Percentiles rank a stretch among this genome's conserved stretches.
Conservation (phyloP, 139 green algal genomes). For the Closterium sp. region DNA sequence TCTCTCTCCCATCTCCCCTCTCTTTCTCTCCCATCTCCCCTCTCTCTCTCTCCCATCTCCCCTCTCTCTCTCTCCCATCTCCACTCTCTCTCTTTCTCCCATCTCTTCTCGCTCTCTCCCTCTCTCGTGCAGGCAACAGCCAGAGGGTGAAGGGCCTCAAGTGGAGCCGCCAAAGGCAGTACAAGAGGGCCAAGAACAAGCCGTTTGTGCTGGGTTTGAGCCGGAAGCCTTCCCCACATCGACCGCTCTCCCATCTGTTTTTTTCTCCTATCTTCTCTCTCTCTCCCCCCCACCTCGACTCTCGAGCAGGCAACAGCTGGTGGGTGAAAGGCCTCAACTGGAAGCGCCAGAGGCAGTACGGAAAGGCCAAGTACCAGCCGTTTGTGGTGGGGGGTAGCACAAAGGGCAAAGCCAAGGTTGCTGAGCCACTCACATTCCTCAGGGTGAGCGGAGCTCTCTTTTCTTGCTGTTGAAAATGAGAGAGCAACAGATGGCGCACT, state of each 20-base stretch:
- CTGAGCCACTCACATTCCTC: constrained; percentile 11
- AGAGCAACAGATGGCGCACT: too few species aligned
- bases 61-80: not conserved
- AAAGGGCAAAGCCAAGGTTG: constrained; percentile 1
- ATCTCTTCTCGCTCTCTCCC: too few species aligned
- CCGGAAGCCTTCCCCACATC: too few species aligned
- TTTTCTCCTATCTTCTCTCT: not conserved
- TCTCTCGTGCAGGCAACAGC: constrained; percentile 50
- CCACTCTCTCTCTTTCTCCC: too few species aligned
- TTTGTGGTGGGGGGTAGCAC: constrained; percentile 26
- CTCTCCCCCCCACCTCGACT: not conserved
- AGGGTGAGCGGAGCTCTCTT: constrained; percentile 6
- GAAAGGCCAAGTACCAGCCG: not conserved
- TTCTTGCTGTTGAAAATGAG: not conserved
- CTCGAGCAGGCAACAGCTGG: constrained; percentile 49
- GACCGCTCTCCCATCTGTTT: too few species aligned
- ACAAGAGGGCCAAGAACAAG: constrained; percentile 6
- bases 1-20: not conserved
- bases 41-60: not conserved
- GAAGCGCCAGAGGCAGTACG: constrained; percentile 43
- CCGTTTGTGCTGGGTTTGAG: constrained; percentile 31
- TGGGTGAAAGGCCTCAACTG: constrained; percentile 56
- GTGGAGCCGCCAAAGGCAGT: constrained; percentile 48
- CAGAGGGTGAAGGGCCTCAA: constrained; percentile 50
- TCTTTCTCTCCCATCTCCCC: too few species aligned